Evolutionary conservation across 805 yeast species (phyloP), one percentile per base, ranked within the genome.

Genomic region (Citeromyces matritensis): DNA sequence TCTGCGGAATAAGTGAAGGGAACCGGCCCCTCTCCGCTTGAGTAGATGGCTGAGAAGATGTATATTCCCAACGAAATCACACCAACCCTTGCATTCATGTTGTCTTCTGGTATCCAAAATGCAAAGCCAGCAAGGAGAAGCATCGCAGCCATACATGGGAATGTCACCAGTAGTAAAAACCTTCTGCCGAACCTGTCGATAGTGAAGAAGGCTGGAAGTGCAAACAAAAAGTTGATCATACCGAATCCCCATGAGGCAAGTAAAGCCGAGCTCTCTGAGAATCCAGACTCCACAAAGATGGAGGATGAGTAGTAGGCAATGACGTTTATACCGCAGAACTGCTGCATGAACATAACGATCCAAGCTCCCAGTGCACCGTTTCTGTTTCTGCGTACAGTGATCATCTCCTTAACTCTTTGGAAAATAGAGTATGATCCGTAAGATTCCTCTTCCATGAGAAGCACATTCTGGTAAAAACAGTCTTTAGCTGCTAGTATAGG

Each of bases 1-100:
- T 83, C 94, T 7, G 94, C 93, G 15, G 85, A 75, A 47, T 83
- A 80, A 2, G 91, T 78, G 57, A 83, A 83, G 3, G 94, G 93
- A 29, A 83, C 91, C 9, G 91, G 93, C 28, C 94, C 94, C 50
- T 79, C 83, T 34, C 93, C 88, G 3, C 81, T 71, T 1, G 93
- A 79, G 54, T 83, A 83, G 34, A 78, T 76, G 27, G 71, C 64
- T 0, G 83, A 60, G 52, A 68, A 82, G 21, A 83, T 47, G 48
- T 83, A 83, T 35, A 83, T 74, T 41, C 91, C 93, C 37, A 72
- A 57, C 5, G 78, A 60, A 34, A 81, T 73, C 33, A 77, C 63
- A 3, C 74, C 95, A 36, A 77, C 53, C 43, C 81, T 64, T 4
- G 74, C 75, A 6, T 66, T 51, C 15, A 44, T 47, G 9, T 47